Base-by-base conservation (phyloP, 2,329 filamentous ascomycete species). In the Coniochaeta sp. region DNA sequence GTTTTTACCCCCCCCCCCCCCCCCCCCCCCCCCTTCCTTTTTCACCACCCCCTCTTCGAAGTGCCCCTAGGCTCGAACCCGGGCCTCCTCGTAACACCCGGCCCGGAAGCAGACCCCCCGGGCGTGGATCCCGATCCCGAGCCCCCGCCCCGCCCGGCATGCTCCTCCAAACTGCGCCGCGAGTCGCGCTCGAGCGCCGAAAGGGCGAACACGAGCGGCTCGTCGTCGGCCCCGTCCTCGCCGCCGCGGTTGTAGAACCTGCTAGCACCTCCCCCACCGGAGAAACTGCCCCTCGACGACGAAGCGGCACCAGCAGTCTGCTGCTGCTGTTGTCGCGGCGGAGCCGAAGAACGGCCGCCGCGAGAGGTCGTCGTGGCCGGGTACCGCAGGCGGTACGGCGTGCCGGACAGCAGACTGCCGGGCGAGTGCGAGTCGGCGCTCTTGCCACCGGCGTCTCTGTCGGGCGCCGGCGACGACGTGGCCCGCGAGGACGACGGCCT, bases 181-280 rank as follows among this genome's bases (percentile, higher is more conserved):
- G 80, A 80, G 60, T 80, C 79, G 19, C 81, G 77, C 65, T 86
- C 85, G 69, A 90, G 82, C 71, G 91, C 88, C 38, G 86, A 89
- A 79, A 91, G 85, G 63, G 88, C 86, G 71, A 91, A 91, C 10
- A 91, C 78, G 10, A 91, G 72, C 0, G 86, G 86, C 67, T 91
- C 88, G 59, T 89, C 88, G 62, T 89, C 86, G 26, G 77, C 73
- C 6, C 83, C 82, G 58, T 74, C 74, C 52, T 83, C 79, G 9
- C 75, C 72, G 8, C 69, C 72, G 44, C 77, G 75, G 0, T n/a
- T n/a, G n/a, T 75, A 73, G 55, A 77, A 76, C 60, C 77, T 81
- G 58, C 79, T 68, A 17, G 58, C 57, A 68, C 69, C 30, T 63
- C 65, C 26, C 62, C 65, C 26, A 26, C 77, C 75, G 1, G 70